A percentile compares a stretch with the other conserved stretches of the same genome.
Conservation (phyloP, 164 flowering plant species). For the Sextonia rubra region DNA sequence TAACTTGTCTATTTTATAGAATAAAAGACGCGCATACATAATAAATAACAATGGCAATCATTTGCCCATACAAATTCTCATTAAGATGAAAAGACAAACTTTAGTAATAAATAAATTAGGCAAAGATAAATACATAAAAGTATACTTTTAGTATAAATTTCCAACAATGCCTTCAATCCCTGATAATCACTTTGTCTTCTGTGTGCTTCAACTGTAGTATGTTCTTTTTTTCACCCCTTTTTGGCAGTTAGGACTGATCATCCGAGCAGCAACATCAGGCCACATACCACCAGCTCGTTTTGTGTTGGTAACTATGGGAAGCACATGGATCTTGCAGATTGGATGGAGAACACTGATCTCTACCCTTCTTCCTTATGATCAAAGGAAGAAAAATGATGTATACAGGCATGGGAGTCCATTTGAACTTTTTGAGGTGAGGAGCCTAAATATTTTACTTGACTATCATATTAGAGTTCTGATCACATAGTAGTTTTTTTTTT, state of each 20-base stretch:
- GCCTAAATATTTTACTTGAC: not conserved
- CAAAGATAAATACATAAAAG: too few species aligned
- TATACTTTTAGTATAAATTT: too few species aligned
- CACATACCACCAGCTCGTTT: slow-evolving; percentile 63
- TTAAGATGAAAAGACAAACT: too few species aligned
- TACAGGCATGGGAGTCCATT: slow-evolving; percentile 83
- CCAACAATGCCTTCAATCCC: too few species aligned
- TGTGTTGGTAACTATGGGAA: slow-evolving; percentile 73
- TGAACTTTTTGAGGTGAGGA: slow-evolving; percentile 85
- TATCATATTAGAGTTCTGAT: not conserved
- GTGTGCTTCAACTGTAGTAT: not conserved
- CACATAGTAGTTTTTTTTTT: not conserved
- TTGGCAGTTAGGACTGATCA: slow-evolving; percentile 68
- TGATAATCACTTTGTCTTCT: not conserved
- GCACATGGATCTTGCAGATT: slow-evolving; percentile 75
- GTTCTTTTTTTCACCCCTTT: slow-evolving; percentile 5
- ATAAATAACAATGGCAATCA: too few species aligned
- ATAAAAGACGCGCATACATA: too few species aligned
- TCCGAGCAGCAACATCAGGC: slow-evolving; percentile 56
- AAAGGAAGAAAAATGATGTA: slow-evolving; percentile 57
- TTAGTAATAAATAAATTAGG: too few species aligned
- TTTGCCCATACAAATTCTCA: too few species aligned
- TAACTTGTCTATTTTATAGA: too few species aligned
- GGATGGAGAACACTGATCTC: slow-evolving; percentile 78
- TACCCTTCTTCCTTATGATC: slow-evolving; percentile 42